A percentile compares a stretch with the other conserved stretches of the same genome.
Evolutionary conservation across 2,329 filamentous ascomycete genomes (phyloP).

Genomic region (Colletotrichum liaoningense): DNA sequence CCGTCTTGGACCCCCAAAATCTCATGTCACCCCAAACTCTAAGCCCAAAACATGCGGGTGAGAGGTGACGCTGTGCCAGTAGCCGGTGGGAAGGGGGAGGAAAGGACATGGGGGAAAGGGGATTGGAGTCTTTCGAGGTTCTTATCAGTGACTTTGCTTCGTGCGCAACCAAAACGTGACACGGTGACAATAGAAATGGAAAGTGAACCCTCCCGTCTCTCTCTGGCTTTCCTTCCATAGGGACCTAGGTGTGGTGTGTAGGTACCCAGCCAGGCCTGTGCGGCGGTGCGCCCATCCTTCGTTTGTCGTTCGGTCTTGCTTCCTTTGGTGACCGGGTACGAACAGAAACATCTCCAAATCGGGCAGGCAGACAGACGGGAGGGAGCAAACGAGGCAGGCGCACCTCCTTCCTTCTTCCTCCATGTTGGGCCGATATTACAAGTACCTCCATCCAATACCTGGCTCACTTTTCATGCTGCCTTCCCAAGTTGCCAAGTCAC

Average conservation of each 20-base stretch:
- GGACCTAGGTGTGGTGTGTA: too few species aligned
- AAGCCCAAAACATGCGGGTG: constrained; percentile 19
- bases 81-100: neutral
- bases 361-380: constrained; percentile 6
- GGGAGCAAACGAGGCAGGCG: neutral
- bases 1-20: constrained; percentile 27
- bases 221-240: too few species aligned
- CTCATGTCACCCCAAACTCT: constrained; percentile 30
- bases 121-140: constrained; percentile 1
- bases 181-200: neutral
- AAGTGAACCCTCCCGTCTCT: neutral
- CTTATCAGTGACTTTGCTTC: constrained; percentile 26
- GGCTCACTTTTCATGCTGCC: neutral
- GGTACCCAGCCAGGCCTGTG: constrained; percentile 13
- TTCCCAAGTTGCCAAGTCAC: neutral
- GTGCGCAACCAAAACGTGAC: neutral
- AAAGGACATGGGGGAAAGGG: neutral
- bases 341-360: constrained; percentile 16
- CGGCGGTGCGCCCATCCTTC: constrained; percentile 22
- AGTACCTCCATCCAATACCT: neutral
- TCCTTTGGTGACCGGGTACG: neutral
- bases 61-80: neutral
- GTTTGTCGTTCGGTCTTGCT: neutral
- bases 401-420: neutral
- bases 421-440: too few species aligned